A percentile compares a stretch with the other conserved stretches of the same genome.
phyloP scores from a whole-genome alignment of 2,329 filamentous ascomycete species.

The Scedosporium dehoogii region DNA sequence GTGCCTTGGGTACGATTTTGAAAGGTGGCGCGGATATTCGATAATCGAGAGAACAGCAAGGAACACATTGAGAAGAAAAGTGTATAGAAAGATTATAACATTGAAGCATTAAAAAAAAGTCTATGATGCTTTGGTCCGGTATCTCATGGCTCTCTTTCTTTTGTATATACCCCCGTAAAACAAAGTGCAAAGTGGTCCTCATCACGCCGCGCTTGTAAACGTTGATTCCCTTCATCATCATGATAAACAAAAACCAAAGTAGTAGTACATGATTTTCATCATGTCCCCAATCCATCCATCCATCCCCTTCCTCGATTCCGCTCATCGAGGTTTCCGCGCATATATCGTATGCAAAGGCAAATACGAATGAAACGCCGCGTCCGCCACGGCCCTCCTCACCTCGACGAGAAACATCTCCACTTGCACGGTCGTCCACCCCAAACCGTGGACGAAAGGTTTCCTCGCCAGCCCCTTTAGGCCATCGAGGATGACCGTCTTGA shows the following conservation, averaged over 20 bases:
- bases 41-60: too few species aligned
- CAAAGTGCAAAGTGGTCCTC: too few species aligned
- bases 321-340: constrained; percentile 24
- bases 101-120: too few species aligned
- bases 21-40: neutral
- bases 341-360: constrained; percentile 29
- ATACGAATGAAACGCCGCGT: constrained; percentile 26
- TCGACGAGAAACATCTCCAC: constrained; percentile 33
- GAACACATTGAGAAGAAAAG: neutral
- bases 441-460: constrained; percentile 26
- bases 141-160: too few species aligned
- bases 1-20: neutral
- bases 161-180: too few species aligned
- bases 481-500: constrained; percentile 31
- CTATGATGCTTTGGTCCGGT: too few species aligned
- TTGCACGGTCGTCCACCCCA: constrained; percentile 29
- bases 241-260: neutral
- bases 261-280: neutral
- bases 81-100: too few species aligned
- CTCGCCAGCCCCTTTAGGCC: constrained; percentile 28
- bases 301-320: neutral
- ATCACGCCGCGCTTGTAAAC: too few species aligned
- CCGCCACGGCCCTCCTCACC: constrained; percentile 28
- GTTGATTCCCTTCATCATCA: neutral
- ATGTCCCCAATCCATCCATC: too few species aligned